Conservation (phyloP, 371 early-diverging fungal genomes). For the Apophysomyces variabilis region DNA sequence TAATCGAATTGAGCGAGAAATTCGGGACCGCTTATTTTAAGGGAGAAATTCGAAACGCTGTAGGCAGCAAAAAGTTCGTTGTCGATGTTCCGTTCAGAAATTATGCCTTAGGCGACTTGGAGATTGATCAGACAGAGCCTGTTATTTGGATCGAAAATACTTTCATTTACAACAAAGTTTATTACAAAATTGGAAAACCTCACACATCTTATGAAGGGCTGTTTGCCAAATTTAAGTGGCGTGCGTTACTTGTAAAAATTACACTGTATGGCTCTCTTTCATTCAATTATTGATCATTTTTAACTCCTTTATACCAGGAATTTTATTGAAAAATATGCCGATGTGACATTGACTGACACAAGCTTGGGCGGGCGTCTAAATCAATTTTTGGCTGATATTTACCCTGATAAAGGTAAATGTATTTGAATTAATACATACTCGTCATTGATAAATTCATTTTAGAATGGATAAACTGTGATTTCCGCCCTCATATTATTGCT, state of each 20-base stretch:
- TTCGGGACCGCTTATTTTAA: background rate
- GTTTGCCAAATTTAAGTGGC: background rate
- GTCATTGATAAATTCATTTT: background rate
- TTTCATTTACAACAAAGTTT: background rate
- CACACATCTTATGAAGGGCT: background rate
- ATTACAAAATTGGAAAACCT: background rate
- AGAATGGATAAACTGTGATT: background rate
- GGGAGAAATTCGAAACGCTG: background rate
- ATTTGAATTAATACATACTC: too few relatives aligned
- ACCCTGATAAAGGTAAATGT: background rate
- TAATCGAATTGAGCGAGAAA: background rate
- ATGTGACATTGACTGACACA: background rate
- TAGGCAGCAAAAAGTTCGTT: background rate
- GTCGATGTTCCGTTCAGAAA: background rate
- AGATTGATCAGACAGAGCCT: background rate
- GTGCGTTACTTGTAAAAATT: background rate
- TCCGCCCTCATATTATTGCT: slow-evolving; percentile 3
- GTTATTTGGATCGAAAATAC: slow-evolving; percentile 11
- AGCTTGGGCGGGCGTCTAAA: background rate
- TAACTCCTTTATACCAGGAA: background rate
- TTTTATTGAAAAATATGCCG: background rate
- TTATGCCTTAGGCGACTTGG: background rate
- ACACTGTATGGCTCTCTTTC: background rate
- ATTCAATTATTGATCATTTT: background rate
- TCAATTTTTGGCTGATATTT: background rate